Percentiles rank a stretch among this genome's conserved stretches.
Conservation (phyloP, 495 filamentous ascomycete genomes). For the Penicillium robsamsonii region DNA sequence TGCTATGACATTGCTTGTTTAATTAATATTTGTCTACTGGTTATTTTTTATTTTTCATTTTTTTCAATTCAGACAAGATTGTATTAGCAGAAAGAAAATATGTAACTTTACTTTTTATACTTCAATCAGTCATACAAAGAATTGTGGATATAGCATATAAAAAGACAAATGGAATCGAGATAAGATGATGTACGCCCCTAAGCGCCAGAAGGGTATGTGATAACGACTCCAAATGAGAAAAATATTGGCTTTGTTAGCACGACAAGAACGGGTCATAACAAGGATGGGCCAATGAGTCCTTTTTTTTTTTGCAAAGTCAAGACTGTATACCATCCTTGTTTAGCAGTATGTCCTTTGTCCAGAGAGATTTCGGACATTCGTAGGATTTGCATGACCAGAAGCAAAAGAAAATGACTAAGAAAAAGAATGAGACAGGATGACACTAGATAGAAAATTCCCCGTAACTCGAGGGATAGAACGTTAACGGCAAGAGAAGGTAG, state of each 20-base stretch:
- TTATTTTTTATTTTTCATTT: not conserved
- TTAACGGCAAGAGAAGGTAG: constrained; percentile 58
- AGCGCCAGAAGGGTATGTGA: constrained; percentile 22
- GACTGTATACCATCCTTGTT: not conserved
- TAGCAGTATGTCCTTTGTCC: not conserved
- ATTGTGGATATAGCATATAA: constrained; percentile 15
- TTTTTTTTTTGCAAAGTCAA: not conserved
- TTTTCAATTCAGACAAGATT: not conserved
- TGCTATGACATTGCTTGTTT: not conserved
- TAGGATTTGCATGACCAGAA: not conserved
- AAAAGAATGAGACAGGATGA: not conserved
- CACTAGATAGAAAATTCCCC: not conserved
- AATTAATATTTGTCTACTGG: not conserved
- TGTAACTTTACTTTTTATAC: constrained; percentile 26
- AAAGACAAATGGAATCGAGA: constrained; percentile 1
- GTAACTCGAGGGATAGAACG: not conserved
- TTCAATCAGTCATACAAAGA: constrained; percentile 22
- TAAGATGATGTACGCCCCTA: constrained; percentile 13
- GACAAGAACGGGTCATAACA: not conserved
- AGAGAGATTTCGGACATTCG: too few species aligned
- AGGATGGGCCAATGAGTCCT: not conserved
- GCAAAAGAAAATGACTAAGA: not conserved
- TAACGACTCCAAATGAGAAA: not conserved
- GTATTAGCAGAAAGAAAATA: constrained; percentile 11
- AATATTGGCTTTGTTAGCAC: not conserved